These are phyloP conservation scores for Aspergillus aculeatus DNA, from an alignment of 2,329 filamentous ascomycete genomes.

Conservation along the genomic window DNA sequence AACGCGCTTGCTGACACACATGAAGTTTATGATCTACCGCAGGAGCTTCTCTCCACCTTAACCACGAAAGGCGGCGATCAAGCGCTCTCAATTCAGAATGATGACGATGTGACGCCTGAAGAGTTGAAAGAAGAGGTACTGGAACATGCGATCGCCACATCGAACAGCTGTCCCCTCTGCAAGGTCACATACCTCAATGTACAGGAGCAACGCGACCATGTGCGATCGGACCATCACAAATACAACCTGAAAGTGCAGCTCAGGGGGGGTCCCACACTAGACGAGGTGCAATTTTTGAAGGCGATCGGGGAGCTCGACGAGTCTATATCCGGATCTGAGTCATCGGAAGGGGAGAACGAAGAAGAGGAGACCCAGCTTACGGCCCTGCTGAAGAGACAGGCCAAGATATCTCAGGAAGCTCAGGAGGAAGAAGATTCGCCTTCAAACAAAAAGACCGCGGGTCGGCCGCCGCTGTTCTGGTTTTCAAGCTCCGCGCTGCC, in stretches of 20 bases:
- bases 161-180: slow-evolving; percentile 81
- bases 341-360: slow-evolving; percentile 68
- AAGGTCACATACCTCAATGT: slow-evolving; percentile 68
- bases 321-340: slow-evolving; percentile 78
- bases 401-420: slow-evolving; percentile 59
- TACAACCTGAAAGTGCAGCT: slow-evolving; percentile 95
- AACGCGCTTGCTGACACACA: slow-evolving; percentile 20
- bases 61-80: slow-evolving; percentile 54
- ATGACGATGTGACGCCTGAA: slow-evolving; percentile 21
- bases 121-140: slow-evolving; percentile 37
- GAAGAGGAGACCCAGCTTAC: slow-evolving; percentile 59
- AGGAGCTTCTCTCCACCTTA: slow-evolving; percentile 68
- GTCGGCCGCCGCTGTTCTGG: slow-evolving; percentile 79
- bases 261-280: slow-evolving; percentile 68
- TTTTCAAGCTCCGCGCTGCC: slow-evolving; percentile 75
- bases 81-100: slow-evolving; percentile 25
- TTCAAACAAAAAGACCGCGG: slow-evolving; percentile 53
- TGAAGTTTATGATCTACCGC: slow-evolving; percentile 77
- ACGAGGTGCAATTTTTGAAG: slow-evolving; percentile 81
- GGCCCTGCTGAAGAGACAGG: slow-evolving; percentile 78
- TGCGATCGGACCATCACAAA: slow-evolving; percentile 84
- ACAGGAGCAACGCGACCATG: slow-evolving; percentile 79
- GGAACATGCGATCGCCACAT: slow-evolving; percentile 46
- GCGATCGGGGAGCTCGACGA: slow-evolving; percentile 84
- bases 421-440: slow-evolving; percentile 48